Conservation (phyloP, 2,329 filamentous ascomycete species). For the Aspergillus pseudoterreus region DNA sequence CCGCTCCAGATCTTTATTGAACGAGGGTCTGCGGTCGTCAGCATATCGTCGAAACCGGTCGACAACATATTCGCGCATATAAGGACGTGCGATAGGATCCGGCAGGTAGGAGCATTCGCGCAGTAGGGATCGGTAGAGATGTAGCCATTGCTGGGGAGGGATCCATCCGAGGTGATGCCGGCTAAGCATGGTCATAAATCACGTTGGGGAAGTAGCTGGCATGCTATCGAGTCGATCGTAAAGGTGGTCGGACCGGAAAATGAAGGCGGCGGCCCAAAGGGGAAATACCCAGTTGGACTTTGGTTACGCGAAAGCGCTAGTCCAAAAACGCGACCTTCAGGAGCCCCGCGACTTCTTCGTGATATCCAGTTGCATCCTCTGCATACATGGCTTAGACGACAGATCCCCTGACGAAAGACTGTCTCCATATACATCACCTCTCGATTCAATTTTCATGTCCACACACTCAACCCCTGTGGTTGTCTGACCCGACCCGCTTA, state of each 20-base stretch:
- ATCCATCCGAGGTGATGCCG: neutral
- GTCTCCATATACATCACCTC: neutral
- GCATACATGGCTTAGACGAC: neutral
- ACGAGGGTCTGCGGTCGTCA: conserved; percentile 14
- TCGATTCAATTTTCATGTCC: neutral
- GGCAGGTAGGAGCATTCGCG: conserved; percentile 60
- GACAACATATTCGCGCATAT: conserved; percentile 48
- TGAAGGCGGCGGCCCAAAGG: conserved; percentile 9
- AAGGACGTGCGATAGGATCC: conserved; percentile 51
- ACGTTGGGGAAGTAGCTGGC: neutral
- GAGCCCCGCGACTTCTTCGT: conserved; percentile 20
- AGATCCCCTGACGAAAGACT: too few relatives aligned
- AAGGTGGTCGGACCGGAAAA: neutral
- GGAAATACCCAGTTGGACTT: conserved; percentile 14
- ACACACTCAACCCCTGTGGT: neutral
- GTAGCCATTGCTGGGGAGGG: conserved; percentile 30
- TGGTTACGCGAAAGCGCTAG: conserved; percentile 22
- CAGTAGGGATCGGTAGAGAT: conserved; percentile 54
- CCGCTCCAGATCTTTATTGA: conserved; percentile 14
- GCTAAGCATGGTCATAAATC: neutral
- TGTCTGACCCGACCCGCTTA: neutral
- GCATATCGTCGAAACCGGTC: conserved; percentile 46
- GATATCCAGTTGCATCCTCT: neutral
- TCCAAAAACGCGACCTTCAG: conserved; percentile 21
- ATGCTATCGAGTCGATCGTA: neutral